phyloP scores from a whole-genome alignment of 257 asterid species.

The Solanum arcanum region DNA sequence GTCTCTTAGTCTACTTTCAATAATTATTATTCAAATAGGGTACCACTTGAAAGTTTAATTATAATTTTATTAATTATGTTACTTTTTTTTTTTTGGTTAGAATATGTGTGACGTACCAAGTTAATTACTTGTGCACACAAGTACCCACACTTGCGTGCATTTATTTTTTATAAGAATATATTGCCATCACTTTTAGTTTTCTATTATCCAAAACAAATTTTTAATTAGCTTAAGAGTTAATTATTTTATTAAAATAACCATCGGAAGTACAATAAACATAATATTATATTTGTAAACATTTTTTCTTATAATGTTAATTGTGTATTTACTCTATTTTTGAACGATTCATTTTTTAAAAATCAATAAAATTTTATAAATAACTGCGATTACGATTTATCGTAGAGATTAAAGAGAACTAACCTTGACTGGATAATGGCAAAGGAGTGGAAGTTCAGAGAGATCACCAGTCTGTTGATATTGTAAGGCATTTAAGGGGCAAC shows the following conservation, averaged over 20 bases:
- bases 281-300: not conserved
- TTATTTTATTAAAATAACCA: not conserved
- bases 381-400: not conserved
- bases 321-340: not conserved
- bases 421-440: constrained; percentile 85
- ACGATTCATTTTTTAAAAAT: fast-evolving
- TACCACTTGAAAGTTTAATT: not conserved
- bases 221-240: not conserved
- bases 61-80: not conserved
- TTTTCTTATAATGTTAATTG: not conserved
- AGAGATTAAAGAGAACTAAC: not conserved
- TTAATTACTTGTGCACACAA: not conserved
- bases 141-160: not conserved
- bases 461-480: constrained; percentile 68
- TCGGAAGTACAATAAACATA: not conserved
- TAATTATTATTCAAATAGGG: not conserved
- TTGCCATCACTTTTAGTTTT: not conserved
- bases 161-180: not conserved
- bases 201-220: not conserved
- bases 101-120: not conserved
- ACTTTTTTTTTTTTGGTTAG: not conserved
- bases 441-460: constrained; percentile 58
- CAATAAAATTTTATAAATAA: not conserved
- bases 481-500: constrained; percentile 23
- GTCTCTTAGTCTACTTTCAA: not conserved